These are phyloP conservation scores for Pseudonitzschia delicatissima DNA, from an alignment of 108 stramenopile species.

Conservation along the genomic window DNA sequence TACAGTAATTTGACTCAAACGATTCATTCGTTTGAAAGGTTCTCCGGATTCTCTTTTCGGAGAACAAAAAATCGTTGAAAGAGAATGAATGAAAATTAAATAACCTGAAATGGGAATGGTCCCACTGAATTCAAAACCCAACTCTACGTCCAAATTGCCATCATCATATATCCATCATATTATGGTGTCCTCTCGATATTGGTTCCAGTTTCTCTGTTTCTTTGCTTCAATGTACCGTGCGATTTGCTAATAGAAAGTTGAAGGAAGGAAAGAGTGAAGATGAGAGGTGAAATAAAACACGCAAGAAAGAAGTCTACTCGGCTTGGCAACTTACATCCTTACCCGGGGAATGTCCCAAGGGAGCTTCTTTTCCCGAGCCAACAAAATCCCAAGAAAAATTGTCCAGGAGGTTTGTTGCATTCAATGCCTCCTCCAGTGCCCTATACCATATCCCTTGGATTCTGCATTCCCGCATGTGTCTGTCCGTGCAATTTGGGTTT, in stretches of 20 bases:
- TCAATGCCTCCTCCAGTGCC: background rate
- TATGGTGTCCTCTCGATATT: constrained; percentile 1
- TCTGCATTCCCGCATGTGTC: background rate
- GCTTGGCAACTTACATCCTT: background rate
- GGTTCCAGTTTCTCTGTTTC: constrained; percentile 9
- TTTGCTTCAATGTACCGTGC: background rate
- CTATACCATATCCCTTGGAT: constrained; percentile 7
- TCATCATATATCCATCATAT: no score
- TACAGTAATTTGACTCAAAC: no score
- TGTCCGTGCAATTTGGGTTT: background rate
- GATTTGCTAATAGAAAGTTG: background rate
- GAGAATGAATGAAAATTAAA: no score
- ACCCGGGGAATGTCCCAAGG: background rate
- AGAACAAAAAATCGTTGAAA: no score
- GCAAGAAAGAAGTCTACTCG: background rate
- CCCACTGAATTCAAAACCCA: no score
- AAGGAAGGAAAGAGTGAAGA: background rate
- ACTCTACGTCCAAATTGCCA: no score
- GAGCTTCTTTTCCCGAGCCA: background rate
- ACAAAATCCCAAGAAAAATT: constrained; percentile 6
- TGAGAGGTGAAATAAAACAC: background rate
- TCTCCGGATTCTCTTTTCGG: no score
- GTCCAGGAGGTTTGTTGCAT: background rate
- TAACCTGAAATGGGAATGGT: no score
- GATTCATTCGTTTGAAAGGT: no score